Conservation (phyloP, 2,329 filamentous ascomycete species). For the Passalora sequoiae region DNA sequence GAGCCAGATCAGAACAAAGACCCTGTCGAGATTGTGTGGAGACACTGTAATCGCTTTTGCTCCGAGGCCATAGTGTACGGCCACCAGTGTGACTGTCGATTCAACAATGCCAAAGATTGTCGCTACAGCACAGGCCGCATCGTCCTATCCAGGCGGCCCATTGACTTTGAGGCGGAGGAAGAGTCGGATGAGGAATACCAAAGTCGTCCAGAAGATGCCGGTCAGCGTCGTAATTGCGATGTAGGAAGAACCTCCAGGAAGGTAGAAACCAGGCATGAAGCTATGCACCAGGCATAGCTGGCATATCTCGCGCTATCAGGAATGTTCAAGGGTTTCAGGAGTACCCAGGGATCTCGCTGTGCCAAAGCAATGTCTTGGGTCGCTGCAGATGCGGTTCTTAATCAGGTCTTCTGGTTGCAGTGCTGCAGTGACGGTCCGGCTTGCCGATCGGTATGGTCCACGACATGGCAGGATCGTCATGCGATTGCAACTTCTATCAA, state of each 20-base stretch:
- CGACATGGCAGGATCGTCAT: too few species aligned
- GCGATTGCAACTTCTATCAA: too few species aligned
- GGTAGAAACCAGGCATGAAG: slow-evolving; percentile 18
- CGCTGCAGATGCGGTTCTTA: too few species aligned
- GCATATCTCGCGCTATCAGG: neutral
- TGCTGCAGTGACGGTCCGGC: too few species aligned
- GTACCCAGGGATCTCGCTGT: neutral
- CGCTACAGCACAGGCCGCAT: slow-evolving; percentile 23
- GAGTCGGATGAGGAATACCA: slow-evolving; percentile 25
- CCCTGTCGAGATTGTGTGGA: slow-evolving; percentile 1
- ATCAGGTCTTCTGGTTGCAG: too few species aligned
- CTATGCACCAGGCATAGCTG: neutral
- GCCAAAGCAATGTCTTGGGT: neutral
- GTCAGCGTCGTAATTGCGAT: slow-evolving; percentile 24
- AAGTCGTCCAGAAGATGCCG: slow-evolving; percentile 22
- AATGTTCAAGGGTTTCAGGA: neutral
- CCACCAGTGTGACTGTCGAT: slow-evolving; percentile 16
- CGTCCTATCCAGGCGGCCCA: slow-evolving; percentile 28
- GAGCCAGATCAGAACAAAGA: slow-evolving; percentile 20
- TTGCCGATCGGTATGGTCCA: too few species aligned
- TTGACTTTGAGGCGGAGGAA: slow-evolving; percentile 29
- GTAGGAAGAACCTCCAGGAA: slow-evolving; percentile 19
- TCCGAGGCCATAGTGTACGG: slow-evolving; percentile 25
- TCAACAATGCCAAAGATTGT: slow-evolving; percentile 22
- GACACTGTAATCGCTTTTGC: slow-evolving; percentile 1